Base-by-base conservation (phyloP, 2,329 filamentous ascomycete species). In the Ophiocordyceps camponoti-saundersi region DNA sequence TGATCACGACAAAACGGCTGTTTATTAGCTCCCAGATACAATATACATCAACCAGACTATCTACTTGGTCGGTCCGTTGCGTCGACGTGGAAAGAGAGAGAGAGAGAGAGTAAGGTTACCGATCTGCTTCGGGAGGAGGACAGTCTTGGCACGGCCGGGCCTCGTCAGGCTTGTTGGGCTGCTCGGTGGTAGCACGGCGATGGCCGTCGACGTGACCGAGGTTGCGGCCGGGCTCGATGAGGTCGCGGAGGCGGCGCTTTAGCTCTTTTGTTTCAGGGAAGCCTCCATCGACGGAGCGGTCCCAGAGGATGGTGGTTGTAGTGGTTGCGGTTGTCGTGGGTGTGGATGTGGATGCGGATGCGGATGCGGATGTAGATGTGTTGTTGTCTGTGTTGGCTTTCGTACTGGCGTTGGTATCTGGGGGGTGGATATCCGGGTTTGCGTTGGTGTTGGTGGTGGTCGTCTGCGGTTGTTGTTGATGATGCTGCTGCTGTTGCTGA, bases 231-330 rank as follows among this genome's bases (percentile, higher is more conserved):
- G 89, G 90, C 56, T 92, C 81, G 54, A 95, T 80, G 46, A 85
- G 72, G 65, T 95, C 85, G 48, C 90, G 71, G 6, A 95, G 78
- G 16, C 81, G 73, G 49, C 87, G 79, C 67, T 96, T 95, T 42
- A 95, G 72, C 54, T 90, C 81, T 65, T 95, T 95, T 2, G 85
- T 88, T 66, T 95, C 88, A 50, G 90, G 92, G 64, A 98, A 98
- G 0, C 92, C 89, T 29, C 85, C 85, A 58, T 95, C 82, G 3
- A 65, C 60, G 61, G 88, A 93, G 51, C 92, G 76, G 68, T 96
- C 87, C 92, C 92, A 98, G 30, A 96, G 68, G 3, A 40, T 15
- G 18, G 21, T 30, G 18, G 16, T 44, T 2, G 30, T 23, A 3
- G 44, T 36, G 13, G 23, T 11, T 16, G 42, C 15, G 2, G 22